Percentiles rank a stretch among this genome's conserved stretches.
Evolutionary conservation across 108 stramenopile genomes (phyloP).

Genomic region (Pseudonitzschia pungens): DNA sequence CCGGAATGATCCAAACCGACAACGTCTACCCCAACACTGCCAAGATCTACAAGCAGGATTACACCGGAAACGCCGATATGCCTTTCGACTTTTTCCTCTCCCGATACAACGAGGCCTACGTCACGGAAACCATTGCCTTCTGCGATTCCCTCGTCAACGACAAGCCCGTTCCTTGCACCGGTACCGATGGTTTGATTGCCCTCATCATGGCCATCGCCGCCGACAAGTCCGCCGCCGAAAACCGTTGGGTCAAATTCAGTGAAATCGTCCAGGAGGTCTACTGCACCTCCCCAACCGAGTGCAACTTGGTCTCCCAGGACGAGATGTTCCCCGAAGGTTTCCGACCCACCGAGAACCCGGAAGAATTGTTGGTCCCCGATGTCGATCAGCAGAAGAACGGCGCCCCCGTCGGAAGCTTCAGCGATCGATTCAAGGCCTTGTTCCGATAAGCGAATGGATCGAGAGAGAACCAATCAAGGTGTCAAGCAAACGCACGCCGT

Average conservation of each 20-base stretch:
- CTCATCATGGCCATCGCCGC: conserved; percentile 95
- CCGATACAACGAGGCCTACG: conserved; percentile 95
- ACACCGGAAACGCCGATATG: conserved; percentile 97
- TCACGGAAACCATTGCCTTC: conserved; percentile 91
- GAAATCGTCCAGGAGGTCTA: conserved; percentile 81
- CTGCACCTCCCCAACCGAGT: conserved; percentile 62
- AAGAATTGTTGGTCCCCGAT: conserved; percentile 64
- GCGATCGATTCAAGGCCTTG: conserved; percentile 21
- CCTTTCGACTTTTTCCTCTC: conserved; percentile 95
- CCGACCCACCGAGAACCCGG: conserved; percentile 53
- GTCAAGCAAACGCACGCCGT: background rate
- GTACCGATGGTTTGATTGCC: conserved; percentile 93
- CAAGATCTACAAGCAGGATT: conserved; percentile 85
- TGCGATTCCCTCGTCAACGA: conserved; percentile 92
- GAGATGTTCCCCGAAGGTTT: conserved; percentile 77
- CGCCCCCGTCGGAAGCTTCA: background rate
- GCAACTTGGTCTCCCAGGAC: conserved; percentile 54
- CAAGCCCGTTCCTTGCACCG: conserved; percentile 90
- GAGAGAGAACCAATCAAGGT: background rate
- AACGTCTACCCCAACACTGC: conserved; percentile 95
- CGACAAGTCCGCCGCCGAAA: conserved; percentile 84
- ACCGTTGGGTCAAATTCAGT: conserved; percentile 83
- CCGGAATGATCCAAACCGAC: conserved; percentile 95
- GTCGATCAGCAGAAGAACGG: conserved; percentile 45
- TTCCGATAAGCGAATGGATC: conserved; percentile 3